Percentiles rank a stretch among this genome's conserved stretches.
These are phyloP conservation scores for Fonsecaea monophora DNA, from an alignment of 2,329 filamentous ascomycete species.

Conservation along the genomic window DNA sequence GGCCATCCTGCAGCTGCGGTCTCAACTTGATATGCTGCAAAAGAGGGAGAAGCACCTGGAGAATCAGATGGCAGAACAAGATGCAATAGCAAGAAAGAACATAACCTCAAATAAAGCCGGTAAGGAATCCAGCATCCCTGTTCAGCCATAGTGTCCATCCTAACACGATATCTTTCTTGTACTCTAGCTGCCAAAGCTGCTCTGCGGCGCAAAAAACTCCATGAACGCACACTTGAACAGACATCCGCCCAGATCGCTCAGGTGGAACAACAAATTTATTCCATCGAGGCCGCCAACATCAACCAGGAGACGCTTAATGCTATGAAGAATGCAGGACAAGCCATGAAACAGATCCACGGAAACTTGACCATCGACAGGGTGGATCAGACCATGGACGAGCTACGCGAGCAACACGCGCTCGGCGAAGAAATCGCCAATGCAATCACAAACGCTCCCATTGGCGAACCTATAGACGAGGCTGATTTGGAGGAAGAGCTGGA, in stretches of 20 bases:
- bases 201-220: constrained; percentile 89
- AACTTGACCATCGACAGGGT: constrained; percentile 93
- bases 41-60: constrained; percentile 93
- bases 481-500: constrained; percentile 88
- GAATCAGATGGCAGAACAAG: constrained; percentile 91
- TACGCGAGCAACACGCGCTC: constrained; percentile 89
- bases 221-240: constrained; percentile 90
- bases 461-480: constrained; percentile 77
- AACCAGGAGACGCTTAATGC: constrained; percentile 94
- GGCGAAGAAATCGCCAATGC: constrained; percentile 90
- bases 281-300: constrained; percentile 97
- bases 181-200: constrained; percentile 83
- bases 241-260: constrained; percentile 88
- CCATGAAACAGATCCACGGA: constrained; percentile 92
- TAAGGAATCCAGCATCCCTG: constrained; percentile 56
- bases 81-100: constrained; percentile 85
- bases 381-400: constrained; percentile 90
- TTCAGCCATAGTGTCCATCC: constrained; percentile 5
- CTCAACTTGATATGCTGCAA: constrained; percentile 95
- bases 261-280: constrained; percentile 92
- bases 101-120: constrained; percentile 88
- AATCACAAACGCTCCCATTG: constrained; percentile 74
- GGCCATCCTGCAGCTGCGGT: constrained; percentile 85
- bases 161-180: constrained; percentile 23
- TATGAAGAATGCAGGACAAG: constrained; percentile 87